These are phyloP conservation scores for Colletotrichum sp. DNA, from an alignment of 2,329 filamentous ascomycete genomes.

Conservation along the genomic window DNA sequence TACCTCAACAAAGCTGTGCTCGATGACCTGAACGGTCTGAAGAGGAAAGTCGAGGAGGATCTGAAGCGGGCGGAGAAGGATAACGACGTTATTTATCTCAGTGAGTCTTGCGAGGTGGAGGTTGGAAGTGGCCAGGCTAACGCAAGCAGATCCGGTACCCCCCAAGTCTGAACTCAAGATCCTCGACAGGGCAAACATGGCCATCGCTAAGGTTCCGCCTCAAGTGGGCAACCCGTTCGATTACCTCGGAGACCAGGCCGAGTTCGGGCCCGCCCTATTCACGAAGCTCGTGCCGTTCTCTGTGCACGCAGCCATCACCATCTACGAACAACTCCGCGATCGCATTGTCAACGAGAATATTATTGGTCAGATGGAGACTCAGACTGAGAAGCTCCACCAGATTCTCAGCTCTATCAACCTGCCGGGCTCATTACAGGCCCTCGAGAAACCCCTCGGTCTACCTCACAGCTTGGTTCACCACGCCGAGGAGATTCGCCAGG, in stretches of 20 bases:
- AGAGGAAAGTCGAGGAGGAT: constrained; percentile 83
- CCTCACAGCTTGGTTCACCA: constrained; percentile 86
- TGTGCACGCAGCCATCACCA: constrained; percentile 92
- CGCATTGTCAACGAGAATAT: constrained; percentile 89
- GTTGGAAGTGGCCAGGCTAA: constrained; percentile 30
- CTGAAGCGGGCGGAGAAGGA: constrained; percentile 93
- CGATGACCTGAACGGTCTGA: constrained; percentile 82
- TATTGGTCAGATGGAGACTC: constrained; percentile 79
- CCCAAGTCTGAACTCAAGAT: constrained; percentile 86
- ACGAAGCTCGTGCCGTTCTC: constrained; percentile 93
- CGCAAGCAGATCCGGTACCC: constrained; percentile 70
- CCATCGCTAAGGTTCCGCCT: constrained; percentile 75
- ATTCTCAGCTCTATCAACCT: constrained; percentile 83
- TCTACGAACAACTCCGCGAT: constrained; percentile 91
- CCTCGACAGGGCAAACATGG: constrained; percentile 90
- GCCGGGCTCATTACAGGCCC: constrained; percentile 88
- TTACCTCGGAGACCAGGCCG: constrained; percentile 78
- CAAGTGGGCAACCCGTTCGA: constrained; percentile 83
- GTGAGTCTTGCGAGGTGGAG: constrained; percentile 44
- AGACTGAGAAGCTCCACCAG: constrained; percentile 82
- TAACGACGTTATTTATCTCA: constrained; percentile 93
- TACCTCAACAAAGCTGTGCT: constrained; percentile 84
- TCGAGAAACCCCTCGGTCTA: constrained; percentile 92
- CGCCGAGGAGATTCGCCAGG: constrained; percentile 91
- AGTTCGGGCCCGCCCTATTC: constrained; percentile 86